phyloP scores from a whole-genome alignment of 1,284 basidiomycete species.

The Boletellus sp. region DNA sequence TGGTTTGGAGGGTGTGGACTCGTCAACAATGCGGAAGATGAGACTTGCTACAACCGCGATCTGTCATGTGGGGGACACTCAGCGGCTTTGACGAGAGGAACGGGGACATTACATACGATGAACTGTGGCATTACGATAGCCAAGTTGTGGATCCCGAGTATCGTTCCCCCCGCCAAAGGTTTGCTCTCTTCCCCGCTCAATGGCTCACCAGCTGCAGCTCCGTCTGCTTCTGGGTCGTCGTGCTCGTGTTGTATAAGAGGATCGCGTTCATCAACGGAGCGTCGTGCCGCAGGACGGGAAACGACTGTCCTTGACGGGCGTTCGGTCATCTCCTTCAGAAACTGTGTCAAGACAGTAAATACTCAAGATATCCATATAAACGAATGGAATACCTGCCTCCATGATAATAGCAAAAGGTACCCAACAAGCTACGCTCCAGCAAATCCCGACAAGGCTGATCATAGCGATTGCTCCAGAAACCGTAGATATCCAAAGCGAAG shows the following conservation, averaged over 20 bases:
- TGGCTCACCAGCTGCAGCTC: slow-evolving; percentile 35
- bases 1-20: slow-evolving; percentile 36
- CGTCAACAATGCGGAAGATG: slow-evolving; percentile 83
- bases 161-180: slow-evolving; percentile 84
- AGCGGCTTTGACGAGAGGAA: neutral
- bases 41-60: slow-evolving; percentile 85
- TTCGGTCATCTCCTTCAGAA: slow-evolving; percentile 73
- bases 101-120: slow-evolving; percentile 54
- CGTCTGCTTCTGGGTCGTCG: slow-evolving; percentile 35
- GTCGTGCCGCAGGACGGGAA: slow-evolving; percentile 1
- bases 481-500: slow-evolving; percentile 80
- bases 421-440: slow-evolving; percentile 96
- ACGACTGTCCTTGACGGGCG: neutral
- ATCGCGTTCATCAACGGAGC: slow-evolving; percentile 46
- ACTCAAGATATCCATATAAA: neutral
- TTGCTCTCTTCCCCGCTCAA: slow-evolving; percentile 43
- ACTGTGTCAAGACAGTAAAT: slow-evolving; percentile 40
- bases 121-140: slow-evolving; percentile 93
- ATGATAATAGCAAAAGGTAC: slow-evolving; percentile 89
- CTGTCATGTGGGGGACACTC: slow-evolving; percentile 38
- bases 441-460: slow-evolving; percentile 84
- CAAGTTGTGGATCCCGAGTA: slow-evolving; percentile 93
- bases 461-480: slow-evolving; percentile 73
- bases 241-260: slow-evolving; percentile 67
- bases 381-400: slow-evolving; percentile 56